phyloP scores from a whole-genome alignment of 2,329 filamentous ascomycete species.

The Calonectria ilicicola region DNA sequence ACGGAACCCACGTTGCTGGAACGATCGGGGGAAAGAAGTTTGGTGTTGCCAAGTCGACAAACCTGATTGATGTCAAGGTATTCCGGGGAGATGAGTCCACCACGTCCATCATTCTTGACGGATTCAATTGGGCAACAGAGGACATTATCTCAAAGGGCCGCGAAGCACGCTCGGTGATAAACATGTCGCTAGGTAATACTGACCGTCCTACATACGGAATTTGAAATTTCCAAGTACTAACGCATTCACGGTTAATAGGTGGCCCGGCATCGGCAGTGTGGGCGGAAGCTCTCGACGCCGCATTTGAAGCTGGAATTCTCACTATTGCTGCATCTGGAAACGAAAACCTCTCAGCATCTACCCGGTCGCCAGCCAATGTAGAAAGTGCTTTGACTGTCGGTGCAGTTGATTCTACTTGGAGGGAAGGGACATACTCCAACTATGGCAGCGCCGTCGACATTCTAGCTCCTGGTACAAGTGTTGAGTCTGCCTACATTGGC shows the following conservation, averaged over 20 bases:
- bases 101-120: constrained; percentile 43
- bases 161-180: constrained; percentile 52
- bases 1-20: constrained; percentile 36
- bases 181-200: constrained; percentile 54
- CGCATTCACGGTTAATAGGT: neutral
- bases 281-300: constrained; percentile 34
- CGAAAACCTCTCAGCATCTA: constrained; percentile 23
- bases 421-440: constrained; percentile 57
- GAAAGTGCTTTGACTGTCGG: constrained; percentile 43
- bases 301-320: constrained; percentile 44
- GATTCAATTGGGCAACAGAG: constrained; percentile 50
- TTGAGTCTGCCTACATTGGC: constrained; percentile 50
- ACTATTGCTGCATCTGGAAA: constrained; percentile 53
- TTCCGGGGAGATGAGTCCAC: constrained; percentile 41
- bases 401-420: constrained; percentile 47
- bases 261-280: constrained; percentile 24
- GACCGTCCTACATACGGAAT: neutral
- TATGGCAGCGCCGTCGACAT: constrained; percentile 58
- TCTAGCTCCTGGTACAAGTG: constrained; percentile 56
- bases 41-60: constrained; percentile 53
- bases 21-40: constrained; percentile 36
- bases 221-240: neutral
- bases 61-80: constrained; percentile 57
- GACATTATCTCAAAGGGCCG: constrained; percentile 47
- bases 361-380: constrained; percentile 38